Evolutionary conservation across 352 stramenopile species (phyloP).

Genomic region (Globisporangium nunn): DNA sequence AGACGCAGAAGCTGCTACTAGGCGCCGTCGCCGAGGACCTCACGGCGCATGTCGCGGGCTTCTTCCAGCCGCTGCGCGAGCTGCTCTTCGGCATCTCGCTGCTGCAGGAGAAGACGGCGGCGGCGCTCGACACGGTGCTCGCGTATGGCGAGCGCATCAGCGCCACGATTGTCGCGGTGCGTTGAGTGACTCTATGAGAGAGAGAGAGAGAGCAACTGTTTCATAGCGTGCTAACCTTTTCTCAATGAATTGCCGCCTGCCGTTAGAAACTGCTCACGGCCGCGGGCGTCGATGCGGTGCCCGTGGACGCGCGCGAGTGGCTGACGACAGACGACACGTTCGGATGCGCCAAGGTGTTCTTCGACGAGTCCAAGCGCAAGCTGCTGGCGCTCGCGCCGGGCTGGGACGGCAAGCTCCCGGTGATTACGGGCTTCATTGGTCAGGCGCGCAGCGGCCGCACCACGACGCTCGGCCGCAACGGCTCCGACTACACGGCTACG

Average conservation of each 20-base stretch:
- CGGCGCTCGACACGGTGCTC: slow-evolving; percentile 64
- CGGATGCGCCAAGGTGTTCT: slow-evolving; percentile 71
- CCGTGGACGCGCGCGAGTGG: slow-evolving; percentile 65
- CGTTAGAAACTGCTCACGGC: slow-evolving; percentile 36
- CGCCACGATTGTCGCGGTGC: slow-evolving; percentile 60
- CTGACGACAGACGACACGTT: slow-evolving; percentile 64
- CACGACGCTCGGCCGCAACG: slow-evolving; percentile 76
- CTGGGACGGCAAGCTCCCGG: slow-evolving; percentile 45
- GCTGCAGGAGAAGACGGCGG: slow-evolving; percentile 65
- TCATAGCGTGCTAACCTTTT: too few relatives aligned
- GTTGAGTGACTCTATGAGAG: background rate
- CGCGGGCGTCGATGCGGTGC: slow-evolving; percentile 59
- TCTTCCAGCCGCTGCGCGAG: slow-evolving; percentile 72
- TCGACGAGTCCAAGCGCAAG: slow-evolving; percentile 69
- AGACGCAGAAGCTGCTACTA: slow-evolving; percentile 39
- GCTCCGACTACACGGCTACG: slow-evolving; percentile 80
- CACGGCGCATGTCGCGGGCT: slow-evolving; percentile 34
- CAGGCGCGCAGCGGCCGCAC: slow-evolving; percentile 49
- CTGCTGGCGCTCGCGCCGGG: slow-evolving; percentile 29
- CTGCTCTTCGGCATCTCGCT: slow-evolving; percentile 71
- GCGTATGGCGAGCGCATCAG: slow-evolving; percentile 78
- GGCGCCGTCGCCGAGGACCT: slow-evolving; percentile 31
- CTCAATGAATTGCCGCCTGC: background rate
- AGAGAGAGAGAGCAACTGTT: too few relatives aligned
- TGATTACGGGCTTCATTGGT: slow-evolving; percentile 80